Percentiles rank a stretch among this genome's conserved stretches.
Conservation (phyloP, 202 grass and related monocot species). For the Bolboschoenoplectus hybrid region DNA sequence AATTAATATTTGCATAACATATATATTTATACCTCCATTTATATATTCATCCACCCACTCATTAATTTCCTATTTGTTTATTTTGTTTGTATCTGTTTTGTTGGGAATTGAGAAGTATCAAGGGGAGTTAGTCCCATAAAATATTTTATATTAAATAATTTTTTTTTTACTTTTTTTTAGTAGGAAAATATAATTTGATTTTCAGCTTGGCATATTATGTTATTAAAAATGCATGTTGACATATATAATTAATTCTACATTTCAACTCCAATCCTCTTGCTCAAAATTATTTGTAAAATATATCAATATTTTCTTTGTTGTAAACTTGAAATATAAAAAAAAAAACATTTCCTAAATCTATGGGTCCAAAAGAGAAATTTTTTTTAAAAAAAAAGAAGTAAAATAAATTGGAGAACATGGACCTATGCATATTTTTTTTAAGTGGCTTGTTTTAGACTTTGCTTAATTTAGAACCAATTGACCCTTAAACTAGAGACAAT, state of each 20-base stretch:
- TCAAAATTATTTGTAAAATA: neutral
- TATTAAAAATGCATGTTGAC: neutral
- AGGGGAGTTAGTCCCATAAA: neutral
- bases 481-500: conserved; percentile 37
- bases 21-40: conserved; percentile 19
- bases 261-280: neutral
- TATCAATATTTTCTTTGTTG: neutral
- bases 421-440: conserved; percentile 5
- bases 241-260: neutral
- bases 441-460: conserved; percentile 35
- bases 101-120: conserved; percentile 10
- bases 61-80: neutral
- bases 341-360: neutral
- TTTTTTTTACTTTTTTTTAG: neutral
- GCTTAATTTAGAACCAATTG: conserved; percentile 30
- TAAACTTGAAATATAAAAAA: neutral
- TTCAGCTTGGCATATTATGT: neutral
- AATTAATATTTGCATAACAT: neutral
- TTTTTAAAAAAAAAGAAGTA: neutral
- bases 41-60: neutral
- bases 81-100: conserved; percentile 23
- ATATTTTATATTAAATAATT: neutral
- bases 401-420: neutral
- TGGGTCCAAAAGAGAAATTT: neutral
- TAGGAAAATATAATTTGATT: neutral